phyloP scores from a whole-genome alignment of 306 rosid genomes.

The Bauhinia variegata region DNA sequence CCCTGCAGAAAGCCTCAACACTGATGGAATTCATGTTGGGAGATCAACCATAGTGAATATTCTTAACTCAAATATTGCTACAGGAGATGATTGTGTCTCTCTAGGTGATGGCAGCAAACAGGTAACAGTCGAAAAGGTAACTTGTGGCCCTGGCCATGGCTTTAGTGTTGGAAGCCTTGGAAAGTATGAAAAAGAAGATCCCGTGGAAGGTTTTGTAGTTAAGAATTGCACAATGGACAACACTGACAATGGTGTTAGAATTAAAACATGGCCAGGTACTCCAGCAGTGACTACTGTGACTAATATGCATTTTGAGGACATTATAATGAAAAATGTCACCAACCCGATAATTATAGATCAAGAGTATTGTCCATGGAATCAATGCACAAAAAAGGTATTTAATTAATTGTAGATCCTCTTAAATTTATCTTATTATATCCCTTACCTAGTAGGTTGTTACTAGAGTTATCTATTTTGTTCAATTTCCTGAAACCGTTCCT shows the following conservation, averaged over 20 bases:
- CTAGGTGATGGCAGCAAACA: slow-evolving; percentile 49
- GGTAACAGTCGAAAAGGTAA: slow-evolving; percentile 25
- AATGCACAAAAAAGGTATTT: slow-evolving; percentile 37
- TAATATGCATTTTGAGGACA: slow-evolving; percentile 40
- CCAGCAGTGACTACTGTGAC: background rate
- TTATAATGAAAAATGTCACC: slow-evolving; percentile 38
- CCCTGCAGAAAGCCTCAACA: slow-evolving; percentile 41
- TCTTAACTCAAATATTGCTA: slow-evolving; percentile 34
- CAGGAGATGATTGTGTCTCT: slow-evolving; percentile 63
- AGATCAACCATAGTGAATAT: slow-evolving; percentile 48
- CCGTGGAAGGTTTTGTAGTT: slow-evolving; percentile 49
- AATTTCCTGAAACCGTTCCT: too few relatives aligned
- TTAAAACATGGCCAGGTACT: too few relatives aligned
- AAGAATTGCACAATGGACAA: too few relatives aligned
- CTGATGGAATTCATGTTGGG: slow-evolving; percentile 60
- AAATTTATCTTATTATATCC: too few relatives aligned
- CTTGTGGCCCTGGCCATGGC: slow-evolving; percentile 63
- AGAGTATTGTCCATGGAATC: slow-evolving; percentile 50
- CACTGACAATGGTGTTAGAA: too few relatives aligned
- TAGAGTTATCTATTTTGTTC: rapidly evolving
- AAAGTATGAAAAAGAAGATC: slow-evolving; percentile 31
- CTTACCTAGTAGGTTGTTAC: too few relatives aligned
- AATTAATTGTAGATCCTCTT: too few relatives aligned
- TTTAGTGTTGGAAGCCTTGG: slow-evolving; percentile 57
- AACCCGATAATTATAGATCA: slow-evolving; percentile 47